phyloP scores from a whole-genome alignment of 2,329 filamentous ascomycete species.

The Allantophomopsis cytisporea region DNA sequence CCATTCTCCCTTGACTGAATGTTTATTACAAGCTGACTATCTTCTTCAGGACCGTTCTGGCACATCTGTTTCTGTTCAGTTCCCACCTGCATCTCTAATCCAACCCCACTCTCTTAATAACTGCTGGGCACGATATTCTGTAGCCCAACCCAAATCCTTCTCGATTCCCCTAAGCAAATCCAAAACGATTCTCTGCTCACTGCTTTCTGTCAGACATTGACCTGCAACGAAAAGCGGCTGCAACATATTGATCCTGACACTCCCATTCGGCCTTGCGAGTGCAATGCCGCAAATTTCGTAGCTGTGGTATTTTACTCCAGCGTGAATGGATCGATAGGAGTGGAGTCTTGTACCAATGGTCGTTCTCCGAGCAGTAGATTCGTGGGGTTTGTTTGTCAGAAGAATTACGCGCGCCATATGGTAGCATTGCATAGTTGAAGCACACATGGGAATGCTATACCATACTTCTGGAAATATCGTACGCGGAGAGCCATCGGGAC shows the following conservation, averaged over 20 bases:
- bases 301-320: conserved; percentile 40
- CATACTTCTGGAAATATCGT: conserved; percentile 40
- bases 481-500: conserved; percentile 16
- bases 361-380: conserved; percentile 35
- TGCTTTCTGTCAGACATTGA: conserved; percentile 38
- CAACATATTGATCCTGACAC: conserved; percentile 41
- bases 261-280: conserved; percentile 37
- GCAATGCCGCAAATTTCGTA: conserved; percentile 49
- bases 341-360: conserved; percentile 38
- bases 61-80: too few species aligned
- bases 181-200: conserved; percentile 39
- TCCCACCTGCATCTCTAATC: conserved; percentile 5
- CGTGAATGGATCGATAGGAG: conserved; percentile 40
- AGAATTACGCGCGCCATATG: conserved; percentile 50
- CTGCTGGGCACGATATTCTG: conserved; percentile 43
- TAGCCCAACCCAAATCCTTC: conserved; percentile 49
- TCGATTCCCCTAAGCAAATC: conserved; percentile 43
- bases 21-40: too few species aligned
- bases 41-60: too few species aligned
- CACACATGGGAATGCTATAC: conserved; percentile 50
- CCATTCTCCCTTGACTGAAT: too few species aligned
- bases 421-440: conserved; percentile 51
- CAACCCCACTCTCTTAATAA: conserved; percentile 29
- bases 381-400: conserved; percentile 42
- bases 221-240: conserved; percentile 49